phyloP scores from a whole-genome alignment of 345 rosid species.

The Gossypium australe region DNA sequence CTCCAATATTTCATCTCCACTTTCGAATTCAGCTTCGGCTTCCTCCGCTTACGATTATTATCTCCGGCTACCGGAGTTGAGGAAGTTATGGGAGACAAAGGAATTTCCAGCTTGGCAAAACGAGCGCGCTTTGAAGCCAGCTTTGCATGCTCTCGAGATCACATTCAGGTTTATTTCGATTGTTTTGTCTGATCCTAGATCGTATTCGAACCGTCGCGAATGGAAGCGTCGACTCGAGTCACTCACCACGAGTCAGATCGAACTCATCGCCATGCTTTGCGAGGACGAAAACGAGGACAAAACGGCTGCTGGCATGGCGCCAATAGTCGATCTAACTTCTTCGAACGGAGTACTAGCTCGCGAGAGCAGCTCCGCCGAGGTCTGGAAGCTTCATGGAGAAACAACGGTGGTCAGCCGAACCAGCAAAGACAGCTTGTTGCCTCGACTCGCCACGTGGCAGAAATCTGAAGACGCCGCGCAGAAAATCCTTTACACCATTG shows the following conservation, averaged over 20 bases:
- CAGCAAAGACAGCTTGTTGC: conserved; percentile 71
- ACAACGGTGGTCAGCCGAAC: conserved; percentile 39
- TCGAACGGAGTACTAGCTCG: conserved; percentile 39
- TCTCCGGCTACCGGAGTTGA: conserved; percentile 66
- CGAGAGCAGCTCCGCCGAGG: conserved; percentile 50
- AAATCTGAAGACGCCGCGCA: neutral
- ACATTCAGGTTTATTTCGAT: conserved; percentile 58
- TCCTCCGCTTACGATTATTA: conserved; percentile 57
- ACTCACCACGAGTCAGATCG: conserved; percentile 57
- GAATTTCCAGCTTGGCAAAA: conserved; percentile 58
- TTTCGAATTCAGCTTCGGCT: neutral
- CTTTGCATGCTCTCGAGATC: conserved; percentile 74
- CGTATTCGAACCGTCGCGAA: conserved; percentile 1
- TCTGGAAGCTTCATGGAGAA: conserved; percentile 48
- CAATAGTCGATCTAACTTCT: conserved; percentile 38
- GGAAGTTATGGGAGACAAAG: conserved; percentile 35
- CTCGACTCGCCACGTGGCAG: conserved; percentile 30
- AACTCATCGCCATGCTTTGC: conserved; percentile 30
- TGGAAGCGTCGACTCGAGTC: conserved; percentile 61
- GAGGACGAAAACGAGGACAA: conserved; percentile 31
- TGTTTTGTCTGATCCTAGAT: conserved; percentile 1
- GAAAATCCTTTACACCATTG: conserved; percentile 1
- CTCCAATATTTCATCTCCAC: neutral
- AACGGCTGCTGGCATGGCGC: conserved; percentile 29
- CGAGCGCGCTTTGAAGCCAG: conserved; percentile 61